phyloP scores from a whole-genome alignment of 768 basidiomycete species.

The Auricularia heimuer region DNA sequence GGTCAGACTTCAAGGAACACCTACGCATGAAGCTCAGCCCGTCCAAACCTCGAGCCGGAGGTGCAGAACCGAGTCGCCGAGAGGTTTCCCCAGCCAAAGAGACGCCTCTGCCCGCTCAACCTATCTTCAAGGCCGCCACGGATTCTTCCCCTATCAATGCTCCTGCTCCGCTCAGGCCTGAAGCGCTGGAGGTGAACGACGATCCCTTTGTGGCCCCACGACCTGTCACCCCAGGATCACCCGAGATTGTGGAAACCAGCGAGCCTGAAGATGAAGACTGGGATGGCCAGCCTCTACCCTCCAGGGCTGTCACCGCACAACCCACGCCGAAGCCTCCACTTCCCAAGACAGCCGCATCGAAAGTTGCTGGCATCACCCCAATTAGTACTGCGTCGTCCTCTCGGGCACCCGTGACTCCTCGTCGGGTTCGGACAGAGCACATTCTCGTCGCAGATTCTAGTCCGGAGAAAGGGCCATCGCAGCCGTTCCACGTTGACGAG shows the following conservation, averaged over 20 bases:
- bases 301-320: background rate
- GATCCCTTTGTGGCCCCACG: background rate
- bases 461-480: background rate
- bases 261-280: background rate
- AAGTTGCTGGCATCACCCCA: background rate
- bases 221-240: background rate
- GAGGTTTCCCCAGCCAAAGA: background rate
- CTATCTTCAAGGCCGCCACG: background rate
- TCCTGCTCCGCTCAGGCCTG: background rate
- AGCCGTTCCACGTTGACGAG: background rate
- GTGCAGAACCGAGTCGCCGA: background rate
- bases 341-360: background rate
- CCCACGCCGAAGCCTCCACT: background rate
- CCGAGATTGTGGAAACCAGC: background rate
- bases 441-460: background rate
- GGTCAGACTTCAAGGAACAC: background rate
- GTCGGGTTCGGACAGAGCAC: background rate
- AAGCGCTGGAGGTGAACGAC: background rate
- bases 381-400: background rate
- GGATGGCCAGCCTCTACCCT: background rate
- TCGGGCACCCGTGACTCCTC: background rate
- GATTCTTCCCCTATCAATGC: background rate
- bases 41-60: background rate
- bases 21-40: background rate
- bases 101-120: background rate